Evolutionary conservation across 2,329 filamentous ascomycete genomes (phyloP).

Genomic region (Aspergillus sp.): DNA sequence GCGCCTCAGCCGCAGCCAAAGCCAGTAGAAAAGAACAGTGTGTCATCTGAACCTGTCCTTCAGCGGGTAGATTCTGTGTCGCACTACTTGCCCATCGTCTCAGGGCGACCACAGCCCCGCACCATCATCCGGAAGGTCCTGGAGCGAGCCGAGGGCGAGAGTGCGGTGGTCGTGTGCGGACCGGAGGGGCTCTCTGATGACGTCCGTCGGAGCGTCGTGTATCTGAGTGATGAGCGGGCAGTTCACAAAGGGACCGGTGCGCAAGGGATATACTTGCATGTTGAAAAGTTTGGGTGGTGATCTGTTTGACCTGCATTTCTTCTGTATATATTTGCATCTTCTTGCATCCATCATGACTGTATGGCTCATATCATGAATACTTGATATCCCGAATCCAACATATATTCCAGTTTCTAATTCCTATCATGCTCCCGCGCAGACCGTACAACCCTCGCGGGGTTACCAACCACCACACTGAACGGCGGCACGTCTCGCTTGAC

Average conservation of each 20-base stretch:
- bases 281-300: slow-evolving; percentile 54
- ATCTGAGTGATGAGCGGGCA: slow-evolving; percentile 61
- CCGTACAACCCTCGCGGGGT: slow-evolving; percentile 31
- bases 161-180: slow-evolving; percentile 62
- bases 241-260: slow-evolving; percentile 67
- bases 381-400: background rate
- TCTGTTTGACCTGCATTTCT: background rate
- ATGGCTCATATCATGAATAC: background rate
- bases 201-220: slow-evolving; percentile 54
- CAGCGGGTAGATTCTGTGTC: slow-evolving; percentile 4
- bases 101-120: slow-evolving; percentile 52
- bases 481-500: slow-evolving; percentile 53
- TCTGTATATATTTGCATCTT: background rate
- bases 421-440: background rate
- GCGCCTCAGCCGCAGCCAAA: slow-evolving; percentile 11
- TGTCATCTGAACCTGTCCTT: background rate
- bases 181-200: slow-evolving; percentile 54
- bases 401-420: background rate
- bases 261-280: slow-evolving; percentile 61
- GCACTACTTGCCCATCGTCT: slow-evolving; percentile 29
- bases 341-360: no score
- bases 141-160: slow-evolving; percentile 61
- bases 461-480: slow-evolving; percentile 35
- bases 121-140: slow-evolving; percentile 54
- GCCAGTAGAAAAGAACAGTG: background rate